Percentiles rank a stretch among this genome's conserved stretches.
phyloP scores from a whole-genome alignment of 2,329 filamentous ascomycete species.

The Cladosporium velox region DNA sequence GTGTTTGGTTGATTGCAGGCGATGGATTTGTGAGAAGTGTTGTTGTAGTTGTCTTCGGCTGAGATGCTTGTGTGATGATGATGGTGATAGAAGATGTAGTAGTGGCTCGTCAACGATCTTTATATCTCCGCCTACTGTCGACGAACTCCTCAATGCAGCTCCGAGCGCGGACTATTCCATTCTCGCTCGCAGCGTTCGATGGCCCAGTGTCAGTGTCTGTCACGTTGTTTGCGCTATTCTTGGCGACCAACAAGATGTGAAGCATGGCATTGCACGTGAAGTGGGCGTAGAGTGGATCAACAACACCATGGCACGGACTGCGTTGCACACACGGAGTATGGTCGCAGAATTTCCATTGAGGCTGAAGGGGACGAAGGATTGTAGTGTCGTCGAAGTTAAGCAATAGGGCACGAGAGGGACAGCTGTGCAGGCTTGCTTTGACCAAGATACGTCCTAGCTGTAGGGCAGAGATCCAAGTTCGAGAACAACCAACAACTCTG shows the following conservation, averaged over 20 bases:
- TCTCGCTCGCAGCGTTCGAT: neutral
- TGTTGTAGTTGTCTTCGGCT: neutral
- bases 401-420: neutral
- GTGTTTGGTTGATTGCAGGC: neutral
- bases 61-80: neutral
- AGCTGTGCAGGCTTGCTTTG: neutral
- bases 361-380: conserved; percentile 1
- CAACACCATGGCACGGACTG: neutral
- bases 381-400: neutral
- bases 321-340: too few relatives aligned
- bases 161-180: neutral
- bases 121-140: neutral
- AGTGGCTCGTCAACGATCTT: neutral
- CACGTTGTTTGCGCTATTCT: neutral
- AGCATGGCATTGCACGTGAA: neutral
- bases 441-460: neutral
- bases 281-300: neutral
- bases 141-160: neutral
- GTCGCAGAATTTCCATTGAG: neutral
- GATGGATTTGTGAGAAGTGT: neutral
- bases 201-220: neutral
- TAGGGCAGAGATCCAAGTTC: neutral
- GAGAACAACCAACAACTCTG: neutral
- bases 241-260: conserved; percentile 2
- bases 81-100: conserved; percentile 3